Conservation (phyloP, 192 early-diverging fungal species). For the Dissophora ornata region DNA sequence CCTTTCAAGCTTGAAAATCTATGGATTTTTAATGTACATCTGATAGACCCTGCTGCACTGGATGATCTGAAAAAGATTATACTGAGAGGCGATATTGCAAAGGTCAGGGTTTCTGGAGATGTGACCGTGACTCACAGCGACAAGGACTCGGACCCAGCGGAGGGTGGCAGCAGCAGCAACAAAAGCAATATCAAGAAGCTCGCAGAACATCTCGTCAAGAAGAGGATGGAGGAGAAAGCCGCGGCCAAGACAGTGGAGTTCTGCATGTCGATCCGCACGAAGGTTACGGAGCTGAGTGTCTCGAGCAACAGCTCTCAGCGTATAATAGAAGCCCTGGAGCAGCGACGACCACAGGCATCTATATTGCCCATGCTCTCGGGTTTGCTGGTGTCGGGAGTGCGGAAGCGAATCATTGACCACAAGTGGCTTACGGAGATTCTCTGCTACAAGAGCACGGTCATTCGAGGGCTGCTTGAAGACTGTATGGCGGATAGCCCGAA, state of each 20-base stretch:
- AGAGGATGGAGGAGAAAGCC: neutral
- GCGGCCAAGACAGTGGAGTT: constrained; percentile 10
- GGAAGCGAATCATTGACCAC: constrained; percentile 4
- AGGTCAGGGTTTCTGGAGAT: constrained; percentile 2
- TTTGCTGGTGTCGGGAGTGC: neutral
- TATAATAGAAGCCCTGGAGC: neutral
- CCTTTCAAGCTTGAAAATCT: constrained; percentile 22
- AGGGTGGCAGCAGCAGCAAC: neutral
- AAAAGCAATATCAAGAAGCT: neutral
- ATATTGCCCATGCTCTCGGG: neutral
- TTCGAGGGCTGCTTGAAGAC: neutral
- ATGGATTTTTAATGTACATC: constrained; percentile 4
- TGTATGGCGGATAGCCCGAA: too few species aligned
- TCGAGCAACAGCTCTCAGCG: neutral
- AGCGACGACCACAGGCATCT: neutral
- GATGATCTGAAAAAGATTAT: constrained; percentile 34
- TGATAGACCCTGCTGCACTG: neutral
- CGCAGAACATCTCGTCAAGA: constrained; percentile 2
- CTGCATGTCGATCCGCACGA: constrained; percentile 7
- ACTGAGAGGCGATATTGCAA: constrained; percentile 3
- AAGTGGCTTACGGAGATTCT: constrained; percentile 10
- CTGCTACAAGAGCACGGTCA: constrained; percentile 1
- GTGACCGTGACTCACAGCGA: neutral
- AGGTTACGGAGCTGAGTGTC: constrained; percentile 5
- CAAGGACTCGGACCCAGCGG: neutral